Percentiles rank a stretch among this genome's conserved stretches.
Evolutionary conservation across 306 rosid species (phyloP).

Genomic region (Pyrus betulifolia): DNA sequence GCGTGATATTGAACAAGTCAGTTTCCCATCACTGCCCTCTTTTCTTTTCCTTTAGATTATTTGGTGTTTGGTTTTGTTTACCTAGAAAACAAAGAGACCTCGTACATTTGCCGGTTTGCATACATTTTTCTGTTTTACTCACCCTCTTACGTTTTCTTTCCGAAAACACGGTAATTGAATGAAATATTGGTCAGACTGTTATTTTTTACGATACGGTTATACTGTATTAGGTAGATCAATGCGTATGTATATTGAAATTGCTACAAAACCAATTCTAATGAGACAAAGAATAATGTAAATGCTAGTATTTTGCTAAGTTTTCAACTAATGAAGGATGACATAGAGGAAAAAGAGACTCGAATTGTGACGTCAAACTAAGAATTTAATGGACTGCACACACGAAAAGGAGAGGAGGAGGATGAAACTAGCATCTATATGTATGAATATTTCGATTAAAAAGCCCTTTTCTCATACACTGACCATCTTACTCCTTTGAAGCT

Average conservation of each 20-base stretch:
- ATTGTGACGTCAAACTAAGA: neutral
- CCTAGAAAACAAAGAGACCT: neutral
- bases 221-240: neutral
- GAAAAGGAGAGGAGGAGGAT: neutral
- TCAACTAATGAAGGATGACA: neutral
- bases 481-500: neutral
- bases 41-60: neutral
- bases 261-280: neutral
- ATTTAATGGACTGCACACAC: neutral
- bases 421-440: neutral
- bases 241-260: neutral
- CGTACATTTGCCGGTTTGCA: neutral
- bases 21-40: constrained; percentile 23
- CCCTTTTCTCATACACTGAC: neutral
- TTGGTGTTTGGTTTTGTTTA: neutral
- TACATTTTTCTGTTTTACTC: neutral
- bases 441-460: neutral
- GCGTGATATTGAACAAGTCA: constrained; percentile 72
- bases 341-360: neutral
- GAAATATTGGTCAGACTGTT: neutral
- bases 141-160: neutral
- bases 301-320: no score
- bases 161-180: neutral
- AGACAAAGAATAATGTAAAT: no score
- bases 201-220: neutral